These are phyloP conservation scores for Leccinum boreale DNA, from an alignment of 768 basidiomycete genomes.

Conservation along the genomic window DNA sequence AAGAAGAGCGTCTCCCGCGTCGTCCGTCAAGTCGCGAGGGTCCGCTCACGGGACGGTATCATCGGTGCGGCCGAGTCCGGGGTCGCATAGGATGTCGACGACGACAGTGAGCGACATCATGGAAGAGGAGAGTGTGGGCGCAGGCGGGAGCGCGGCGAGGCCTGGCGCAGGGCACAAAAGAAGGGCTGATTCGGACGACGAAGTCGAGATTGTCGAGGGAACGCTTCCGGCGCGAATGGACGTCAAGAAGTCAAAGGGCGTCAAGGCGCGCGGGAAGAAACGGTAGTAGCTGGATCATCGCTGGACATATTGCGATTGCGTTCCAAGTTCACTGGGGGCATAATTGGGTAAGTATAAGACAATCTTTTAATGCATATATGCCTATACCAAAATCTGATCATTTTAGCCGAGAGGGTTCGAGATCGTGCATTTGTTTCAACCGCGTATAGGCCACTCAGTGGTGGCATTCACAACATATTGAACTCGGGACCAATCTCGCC, in stretches of 20 bases:
- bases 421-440: too few species aligned
- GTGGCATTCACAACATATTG: too few species aligned
- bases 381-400: too few species aligned
- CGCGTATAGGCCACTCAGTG: too few species aligned
- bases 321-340: too few species aligned
- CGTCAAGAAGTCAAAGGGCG: slow-evolving; percentile 28
- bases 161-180: slow-evolving; percentile 39
- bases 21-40: slow-evolving; percentile 44
- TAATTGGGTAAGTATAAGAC: too few species aligned
- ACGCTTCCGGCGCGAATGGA: slow-evolving; percentile 38
- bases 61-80: slow-evolving; percentile 47
- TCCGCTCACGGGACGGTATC: slow-evolving; percentile 28
- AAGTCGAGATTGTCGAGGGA: slow-evolving; percentile 51
- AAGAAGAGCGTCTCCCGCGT: slow-evolving; percentile 45
- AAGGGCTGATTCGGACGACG: slow-evolving; percentile 53
- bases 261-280: slow-evolving; percentile 44
- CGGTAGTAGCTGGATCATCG: slow-evolving; percentile 19
- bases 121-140: slow-evolving; percentile 36
- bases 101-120: slow-evolving; percentile 42
- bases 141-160: background rate
- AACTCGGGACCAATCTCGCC: too few species aligned
- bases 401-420: too few species aligned
- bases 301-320: background rate
- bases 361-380: too few species aligned
- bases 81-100: slow-evolving; percentile 40